These are phyloP conservation scores for Coprinellus micaceus DNA, from an alignment of 768 basidiomycete genomes.

Conservation along the genomic window DNA sequence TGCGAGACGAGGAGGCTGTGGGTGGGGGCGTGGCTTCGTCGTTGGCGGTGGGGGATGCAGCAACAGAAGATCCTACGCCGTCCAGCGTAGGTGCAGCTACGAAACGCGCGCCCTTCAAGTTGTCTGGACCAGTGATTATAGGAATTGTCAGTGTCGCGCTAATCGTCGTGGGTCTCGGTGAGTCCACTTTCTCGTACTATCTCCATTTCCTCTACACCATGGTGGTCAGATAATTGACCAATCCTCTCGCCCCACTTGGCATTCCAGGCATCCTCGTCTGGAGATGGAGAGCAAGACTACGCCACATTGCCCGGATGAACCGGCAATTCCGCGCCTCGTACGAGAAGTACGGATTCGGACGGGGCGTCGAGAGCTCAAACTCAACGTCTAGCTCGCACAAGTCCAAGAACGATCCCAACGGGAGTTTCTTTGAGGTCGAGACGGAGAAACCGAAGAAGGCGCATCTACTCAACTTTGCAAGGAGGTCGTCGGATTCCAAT, in stretches of 20 bases:
- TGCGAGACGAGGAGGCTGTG: neutral
- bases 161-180: slow-evolving; percentile 4
- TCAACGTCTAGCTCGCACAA: neutral
- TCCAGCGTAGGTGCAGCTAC: neutral
- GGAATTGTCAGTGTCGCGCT: slow-evolving; percentile 7
- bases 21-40: neutral
- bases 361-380: slow-evolving; percentile 5
- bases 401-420: slow-evolving; percentile 4
- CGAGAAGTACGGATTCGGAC: slow-evolving; percentile 10
- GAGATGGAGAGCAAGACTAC: slow-evolving; percentile 6
- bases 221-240: too few relatives aligned
- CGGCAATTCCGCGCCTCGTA: neutral
- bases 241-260: too few relatives aligned
- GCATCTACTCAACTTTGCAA: neutral
- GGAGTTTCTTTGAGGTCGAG: slow-evolving; percentile 11
- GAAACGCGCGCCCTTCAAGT: neutral
- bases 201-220: neutral
- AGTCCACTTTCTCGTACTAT: neutral
- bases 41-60: neutral
- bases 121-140: neutral
- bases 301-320: slow-evolving; percentile 1
- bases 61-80: too few relatives aligned
- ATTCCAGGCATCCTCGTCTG: slow-evolving; percentile 4
- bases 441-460: slow-evolving; percentile 6
- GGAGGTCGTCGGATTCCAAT: neutral